phyloP scores from a whole-genome alignment of 345 rosid species.

The Geranium brycei region DNA sequence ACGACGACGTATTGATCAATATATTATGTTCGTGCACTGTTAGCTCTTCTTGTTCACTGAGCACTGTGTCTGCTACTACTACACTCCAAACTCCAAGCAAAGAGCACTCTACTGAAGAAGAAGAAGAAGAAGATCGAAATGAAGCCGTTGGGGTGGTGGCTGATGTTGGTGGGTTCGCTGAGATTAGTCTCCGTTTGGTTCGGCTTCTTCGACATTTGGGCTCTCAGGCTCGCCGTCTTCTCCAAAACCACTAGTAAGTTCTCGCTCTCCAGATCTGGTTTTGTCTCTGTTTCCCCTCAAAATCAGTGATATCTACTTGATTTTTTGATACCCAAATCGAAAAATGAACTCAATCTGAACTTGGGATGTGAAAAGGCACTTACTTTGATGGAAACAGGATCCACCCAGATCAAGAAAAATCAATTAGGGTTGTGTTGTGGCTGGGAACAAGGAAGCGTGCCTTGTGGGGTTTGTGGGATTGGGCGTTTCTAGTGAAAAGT shows the following conservation, averaged over 20 bases:
- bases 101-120: background rate
- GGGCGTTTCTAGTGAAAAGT: background rate
- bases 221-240: slow-evolving; percentile 83
- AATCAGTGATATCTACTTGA: background rate
- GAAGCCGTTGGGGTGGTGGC: slow-evolving; percentile 88
- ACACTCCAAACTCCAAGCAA: background rate
- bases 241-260: slow-evolving; percentile 53
- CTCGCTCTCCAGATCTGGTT: background rate
- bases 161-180: slow-evolving; percentile 73
- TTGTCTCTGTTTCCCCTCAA: background rate
- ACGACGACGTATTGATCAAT: background rate
- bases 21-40: too few species aligned
- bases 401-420: background rate
- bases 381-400: background rate
- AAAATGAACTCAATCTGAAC: background rate
- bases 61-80: background rate
- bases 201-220: slow-evolving; percentile 89
- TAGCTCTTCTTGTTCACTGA: background rate
- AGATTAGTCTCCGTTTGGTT: slow-evolving; percentile 92
- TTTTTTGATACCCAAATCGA: background rate
- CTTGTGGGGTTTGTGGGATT: background rate
- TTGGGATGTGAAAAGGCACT: background rate
- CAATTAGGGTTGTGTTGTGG: background rate
- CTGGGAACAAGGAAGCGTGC: background rate
- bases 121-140: slow-evolving; percentile 18